Percentiles rank a stretch among this genome's conserved stretches.
These are phyloP conservation scores for Plasmodium vivax DNA, from an alignment of 169 alveolate species.

Conservation along the genomic window DNA sequence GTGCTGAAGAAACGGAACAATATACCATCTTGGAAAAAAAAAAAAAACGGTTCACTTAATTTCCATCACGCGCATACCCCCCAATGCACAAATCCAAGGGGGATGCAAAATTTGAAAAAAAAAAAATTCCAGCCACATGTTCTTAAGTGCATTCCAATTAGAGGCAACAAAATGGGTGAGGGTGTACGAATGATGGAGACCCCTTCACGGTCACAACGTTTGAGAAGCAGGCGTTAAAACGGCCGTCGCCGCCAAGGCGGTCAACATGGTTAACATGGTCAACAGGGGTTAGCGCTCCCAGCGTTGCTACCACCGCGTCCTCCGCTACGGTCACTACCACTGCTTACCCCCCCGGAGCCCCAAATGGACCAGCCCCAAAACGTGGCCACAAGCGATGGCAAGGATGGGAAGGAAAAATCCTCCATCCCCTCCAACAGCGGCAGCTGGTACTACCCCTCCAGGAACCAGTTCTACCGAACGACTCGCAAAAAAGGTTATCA, in stretches of 20 bases:
- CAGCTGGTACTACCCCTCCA: constrained; percentile 85
- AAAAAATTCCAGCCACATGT: background rate
- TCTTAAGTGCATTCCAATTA: background rate
- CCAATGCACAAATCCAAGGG: background rate
- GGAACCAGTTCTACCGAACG: constrained; percentile 81
- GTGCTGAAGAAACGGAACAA: background rate
- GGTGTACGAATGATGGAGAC: background rate
- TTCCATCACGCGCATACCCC: background rate
- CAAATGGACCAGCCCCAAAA: background rate
- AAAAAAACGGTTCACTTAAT: background rate
- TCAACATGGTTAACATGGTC: background rate
- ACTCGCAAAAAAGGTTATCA: constrained; percentile 79
- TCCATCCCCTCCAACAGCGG: constrained; percentile 78
- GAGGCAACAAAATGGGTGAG: background rate
- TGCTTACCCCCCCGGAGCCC: background rate
- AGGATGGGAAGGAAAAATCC: constrained; percentile 77
- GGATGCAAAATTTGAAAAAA: background rate
- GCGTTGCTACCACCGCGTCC: background rate
- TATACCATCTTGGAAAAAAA: background rate
- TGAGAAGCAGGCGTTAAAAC: background rate
- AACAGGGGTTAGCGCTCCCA: background rate
- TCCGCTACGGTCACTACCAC: background rate
- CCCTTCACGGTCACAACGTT: background rate
- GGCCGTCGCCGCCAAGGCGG: background rate
- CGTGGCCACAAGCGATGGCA: background rate